Evolutionary conservation across 1,284 basidiomycete genomes (phyloP).

Genomic region (Schizophyllum amplum): DNA sequence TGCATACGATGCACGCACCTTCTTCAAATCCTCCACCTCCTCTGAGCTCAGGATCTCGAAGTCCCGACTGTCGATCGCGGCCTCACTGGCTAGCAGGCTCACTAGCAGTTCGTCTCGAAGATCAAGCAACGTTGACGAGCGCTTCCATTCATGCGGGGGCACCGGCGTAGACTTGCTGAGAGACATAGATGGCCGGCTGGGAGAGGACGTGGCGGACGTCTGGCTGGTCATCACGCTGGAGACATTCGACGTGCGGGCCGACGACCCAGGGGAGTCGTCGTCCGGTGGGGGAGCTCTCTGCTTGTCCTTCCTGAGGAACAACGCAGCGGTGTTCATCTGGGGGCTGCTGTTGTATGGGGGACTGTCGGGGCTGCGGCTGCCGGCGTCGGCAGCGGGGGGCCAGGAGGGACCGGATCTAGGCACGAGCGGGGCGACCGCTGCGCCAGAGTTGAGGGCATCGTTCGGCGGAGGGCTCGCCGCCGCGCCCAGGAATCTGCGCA

Average conservation of each 20-base stretch:
- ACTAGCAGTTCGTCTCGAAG: constrained; percentile 74
- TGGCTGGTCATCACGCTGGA: neutral
- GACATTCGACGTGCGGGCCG: neutral
- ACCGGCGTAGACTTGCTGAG: constrained; percentile 5
- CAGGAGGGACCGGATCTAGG: neutral
- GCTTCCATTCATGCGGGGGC: constrained; percentile 2
- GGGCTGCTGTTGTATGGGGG: neutral
- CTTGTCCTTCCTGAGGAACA: constrained; percentile 48
- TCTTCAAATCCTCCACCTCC: constrained; percentile 87
- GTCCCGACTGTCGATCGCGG: constrained; percentile 72
- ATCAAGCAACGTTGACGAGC: constrained; percentile 27
- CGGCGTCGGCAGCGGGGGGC: neutral
- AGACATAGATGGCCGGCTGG: constrained; percentile 4
- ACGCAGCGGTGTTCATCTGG: constrained; percentile 27
- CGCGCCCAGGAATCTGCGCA: neutral
- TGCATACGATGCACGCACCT: constrained; percentile 40
- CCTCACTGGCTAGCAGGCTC: constrained; percentile 80
- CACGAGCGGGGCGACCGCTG: neutral
- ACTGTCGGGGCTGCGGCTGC: neutral
- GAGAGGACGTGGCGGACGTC: constrained; percentile 3
- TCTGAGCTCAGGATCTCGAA: constrained; percentile 74
- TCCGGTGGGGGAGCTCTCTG: constrained; percentile 23
- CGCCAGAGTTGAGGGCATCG: neutral
- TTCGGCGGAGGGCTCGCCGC: neutral
- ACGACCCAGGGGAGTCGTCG: constrained; percentile 11